phyloP scores from a whole-genome alignment of 2,329 filamentous ascomycete genomes.

The Stagonosporopsis rhizophila region DNA sequence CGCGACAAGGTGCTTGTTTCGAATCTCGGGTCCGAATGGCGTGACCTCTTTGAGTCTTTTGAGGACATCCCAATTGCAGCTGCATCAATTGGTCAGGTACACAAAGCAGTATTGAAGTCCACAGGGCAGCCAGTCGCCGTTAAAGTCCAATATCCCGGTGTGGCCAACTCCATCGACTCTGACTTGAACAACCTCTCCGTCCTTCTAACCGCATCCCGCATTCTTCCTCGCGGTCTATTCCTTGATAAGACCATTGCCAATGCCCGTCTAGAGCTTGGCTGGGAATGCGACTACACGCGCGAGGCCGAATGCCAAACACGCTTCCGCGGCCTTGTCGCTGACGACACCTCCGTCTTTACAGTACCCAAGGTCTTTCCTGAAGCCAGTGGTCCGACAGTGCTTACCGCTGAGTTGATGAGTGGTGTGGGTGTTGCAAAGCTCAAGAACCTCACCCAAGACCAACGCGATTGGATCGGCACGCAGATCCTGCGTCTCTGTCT shows the following conservation, averaged over 20 bases:
- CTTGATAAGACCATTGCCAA: slow-evolving; percentile 98
- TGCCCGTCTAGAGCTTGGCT: slow-evolving; percentile 86
- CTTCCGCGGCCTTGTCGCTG: slow-evolving; percentile 78
- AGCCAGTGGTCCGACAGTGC: slow-evolving; percentile 82
- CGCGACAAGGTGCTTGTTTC: slow-evolving; percentile 80
- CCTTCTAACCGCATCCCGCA: slow-evolving; percentile 85
- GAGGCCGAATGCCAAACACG: slow-evolving; percentile 82
- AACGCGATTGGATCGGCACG: slow-evolving; percentile 95
- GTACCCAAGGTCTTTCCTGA: slow-evolving; percentile 80
- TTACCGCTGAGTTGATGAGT: slow-evolving; percentile 92
- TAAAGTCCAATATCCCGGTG: slow-evolving; percentile 97
- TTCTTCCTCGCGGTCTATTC: slow-evolving; percentile 90
- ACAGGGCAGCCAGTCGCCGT: slow-evolving; percentile 83
- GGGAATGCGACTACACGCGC: slow-evolving; percentile 95
- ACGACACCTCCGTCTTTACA: slow-evolving; percentile 75
- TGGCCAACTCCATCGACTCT: slow-evolving; percentile 94
- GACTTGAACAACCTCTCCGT: slow-evolving; percentile 93
- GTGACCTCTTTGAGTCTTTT: slow-evolving; percentile 81
- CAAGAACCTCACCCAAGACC: slow-evolving; percentile 75
- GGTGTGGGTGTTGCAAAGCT: slow-evolving; percentile 86
- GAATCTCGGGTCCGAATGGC: slow-evolving; percentile 86
- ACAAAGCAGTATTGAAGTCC: slow-evolving; percentile 79
- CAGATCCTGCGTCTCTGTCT: slow-evolving; percentile 91
- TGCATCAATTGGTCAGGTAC: slow-evolving; percentile 96
- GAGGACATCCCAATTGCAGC: slow-evolving; percentile 93